These are phyloP conservation scores for Dispira simplex DNA, from an alignment of 192 early-diverging fungal species.

Conservation along the genomic window DNA sequence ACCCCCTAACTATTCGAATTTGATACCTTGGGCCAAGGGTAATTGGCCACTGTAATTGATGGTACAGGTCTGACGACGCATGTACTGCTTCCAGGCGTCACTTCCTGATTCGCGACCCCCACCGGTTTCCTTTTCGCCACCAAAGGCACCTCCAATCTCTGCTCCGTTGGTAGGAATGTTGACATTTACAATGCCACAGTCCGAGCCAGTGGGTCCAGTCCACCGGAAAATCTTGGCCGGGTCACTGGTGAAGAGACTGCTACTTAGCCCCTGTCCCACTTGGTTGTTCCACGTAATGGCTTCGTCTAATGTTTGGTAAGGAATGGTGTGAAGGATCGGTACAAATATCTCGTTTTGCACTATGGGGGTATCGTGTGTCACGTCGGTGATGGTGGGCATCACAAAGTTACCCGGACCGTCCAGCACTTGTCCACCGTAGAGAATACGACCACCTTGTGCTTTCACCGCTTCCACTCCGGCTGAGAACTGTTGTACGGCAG, in stretches of 20 bases:
- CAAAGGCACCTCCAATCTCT: slow-evolving; percentile 95
- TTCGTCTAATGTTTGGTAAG: slow-evolving; percentile 61
- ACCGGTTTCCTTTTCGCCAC: slow-evolving; percentile 95
- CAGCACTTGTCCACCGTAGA: slow-evolving; percentile 71
- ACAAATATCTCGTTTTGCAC: slow-evolving; percentile 93
- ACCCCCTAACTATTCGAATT: slow-evolving; percentile 52
- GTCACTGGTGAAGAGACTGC: slow-evolving; percentile 70
- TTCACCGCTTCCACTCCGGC: slow-evolving; percentile 63
- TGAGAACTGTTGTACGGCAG: slow-evolving; percentile 61
- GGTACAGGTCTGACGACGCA: slow-evolving; percentile 61
- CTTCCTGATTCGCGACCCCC: slow-evolving; percentile 85
- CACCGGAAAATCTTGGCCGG: slow-evolving; percentile 77
- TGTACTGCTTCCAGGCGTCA: slow-evolving; percentile 91
- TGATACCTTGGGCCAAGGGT: slow-evolving; percentile 90
- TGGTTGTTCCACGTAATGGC: slow-evolving; percentile 80
- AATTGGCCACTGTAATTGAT: slow-evolving; percentile 79
- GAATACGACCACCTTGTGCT: slow-evolving; percentile 69
- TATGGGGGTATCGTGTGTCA: slow-evolving; percentile 52
- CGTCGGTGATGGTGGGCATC: slow-evolving; percentile 78
- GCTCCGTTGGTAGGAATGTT: slow-evolving; percentile 96
- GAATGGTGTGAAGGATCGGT: slow-evolving; percentile 80
- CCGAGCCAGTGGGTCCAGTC: slow-evolving; percentile 81
- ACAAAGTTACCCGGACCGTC: slow-evolving; percentile 77
- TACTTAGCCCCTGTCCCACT: slow-evolving; percentile 76
- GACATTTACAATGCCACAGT: slow-evolving; percentile 87